Base-by-base conservation (phyloP, 2,329 filamentous ascomycete species). In the Microcyclospora tardicrescens region DNA sequence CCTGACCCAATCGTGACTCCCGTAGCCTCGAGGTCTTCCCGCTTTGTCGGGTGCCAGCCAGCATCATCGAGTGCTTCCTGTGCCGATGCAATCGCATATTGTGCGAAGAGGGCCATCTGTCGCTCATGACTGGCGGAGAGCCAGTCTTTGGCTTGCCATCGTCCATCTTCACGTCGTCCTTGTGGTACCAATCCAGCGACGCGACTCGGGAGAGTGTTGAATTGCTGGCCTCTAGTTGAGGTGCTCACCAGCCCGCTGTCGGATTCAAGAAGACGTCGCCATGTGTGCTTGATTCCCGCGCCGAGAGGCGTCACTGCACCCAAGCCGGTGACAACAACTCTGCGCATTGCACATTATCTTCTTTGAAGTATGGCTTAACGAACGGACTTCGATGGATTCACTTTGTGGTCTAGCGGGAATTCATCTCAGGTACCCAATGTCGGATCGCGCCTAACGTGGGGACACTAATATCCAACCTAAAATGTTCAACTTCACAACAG, bases 1-100 rank as follows among this genome's bases (percentile, higher is more conserved):
- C 91, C 91, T 48, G 89, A 96, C 2, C 91, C 91, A 31, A 98
- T 70, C 54, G 89, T 94, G 1, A 98, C 83, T 1, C 91, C 91
- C 0, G 87, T 93, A 39, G 71, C 71, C 54, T 93, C 82, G 16
- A 73, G 70, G 41, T 87, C 75, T 16, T 77, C 70, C 13, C 69
- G 66, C 4, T 56, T 61, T 5, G 64, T 65, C 0, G 80, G 77
- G 35, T 72, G 67, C 84, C 87, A 95, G 2, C 72, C 76, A 1
- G 89, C 81, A 66, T 96, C 85, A 19, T 74, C 62, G 37, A 98
- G 66, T 0, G 91, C 91, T 72, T 96, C 91, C 36, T 84, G 75
- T 0, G 84, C 73, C 2, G 87, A 85, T 10, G 83, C 85, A 55
- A 94, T 72, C 11, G 87, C 89, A 64, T 93, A 96, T 60, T 96